phyloP scores from a whole-genome alignment of 257 asterid genomes.

The Petunia secreta region DNA sequence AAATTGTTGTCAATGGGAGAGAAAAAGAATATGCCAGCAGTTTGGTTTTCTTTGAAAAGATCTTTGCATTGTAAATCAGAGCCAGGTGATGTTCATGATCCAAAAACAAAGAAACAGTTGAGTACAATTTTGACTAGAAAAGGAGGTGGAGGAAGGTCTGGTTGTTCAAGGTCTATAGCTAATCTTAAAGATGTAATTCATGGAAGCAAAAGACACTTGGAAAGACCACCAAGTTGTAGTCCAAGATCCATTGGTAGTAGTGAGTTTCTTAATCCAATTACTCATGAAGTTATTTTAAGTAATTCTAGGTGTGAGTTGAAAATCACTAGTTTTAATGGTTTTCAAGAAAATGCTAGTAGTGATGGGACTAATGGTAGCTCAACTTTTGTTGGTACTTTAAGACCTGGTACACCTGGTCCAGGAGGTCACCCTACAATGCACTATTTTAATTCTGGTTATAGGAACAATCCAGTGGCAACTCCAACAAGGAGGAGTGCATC shows the following conservation, averaged over 20 bases:
- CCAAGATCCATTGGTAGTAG: conserved; percentile 81
- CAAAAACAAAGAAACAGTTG: conserved; percentile 47
- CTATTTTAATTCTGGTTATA: conserved; percentile 61
- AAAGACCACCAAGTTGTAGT: conserved; percentile 62
- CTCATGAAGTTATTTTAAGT: conserved; percentile 60
- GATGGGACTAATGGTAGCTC: conserved; percentile 38
- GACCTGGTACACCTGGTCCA: conserved; percentile 89
- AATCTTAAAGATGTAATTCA: conserved; percentile 71
- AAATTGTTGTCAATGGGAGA: conserved; percentile 43
- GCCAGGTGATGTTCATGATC: conserved; percentile 63
- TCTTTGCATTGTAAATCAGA: conserved; percentile 68
- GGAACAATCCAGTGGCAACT: conserved; percentile 38
- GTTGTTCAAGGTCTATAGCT: conserved; percentile 76
- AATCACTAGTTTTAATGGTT: conserved; percentile 55
- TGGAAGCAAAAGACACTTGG: conserved; percentile 66
- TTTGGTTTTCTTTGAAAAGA: conserved; percentile 64
- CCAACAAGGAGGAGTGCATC: conserved; percentile 53
- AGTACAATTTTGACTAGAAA: conserved; percentile 45
- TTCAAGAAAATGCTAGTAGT: conserved; percentile 32
- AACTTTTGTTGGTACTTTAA: conserved; percentile 57
- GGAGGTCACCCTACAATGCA: conserved; percentile 67
- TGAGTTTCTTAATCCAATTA: conserved; percentile 62
- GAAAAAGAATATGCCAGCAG: conserved; percentile 45
- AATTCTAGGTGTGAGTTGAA: conserved; percentile 59
- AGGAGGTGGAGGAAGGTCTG: conserved; percentile 50